Evolutionary conservation across 2,329 filamentous ascomycete genomes (phyloP).

Genomic region (Diplodia seriata): DNA sequence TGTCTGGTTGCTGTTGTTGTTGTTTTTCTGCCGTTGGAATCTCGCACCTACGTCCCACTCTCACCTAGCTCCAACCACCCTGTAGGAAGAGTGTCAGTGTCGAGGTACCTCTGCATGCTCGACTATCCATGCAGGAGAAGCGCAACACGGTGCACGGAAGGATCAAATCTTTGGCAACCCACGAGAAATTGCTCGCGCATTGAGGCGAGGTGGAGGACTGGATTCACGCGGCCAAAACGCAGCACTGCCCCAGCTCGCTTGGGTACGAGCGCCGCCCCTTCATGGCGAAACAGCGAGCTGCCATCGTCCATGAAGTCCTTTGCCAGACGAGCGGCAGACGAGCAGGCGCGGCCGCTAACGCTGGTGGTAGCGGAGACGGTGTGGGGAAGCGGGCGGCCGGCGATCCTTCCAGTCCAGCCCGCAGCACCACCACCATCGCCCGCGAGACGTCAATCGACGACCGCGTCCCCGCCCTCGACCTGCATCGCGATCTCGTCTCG

Average conservation of each 20-base stretch:
- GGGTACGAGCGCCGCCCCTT: not conserved
- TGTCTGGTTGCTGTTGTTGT: too few relatives aligned
- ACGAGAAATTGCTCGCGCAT: not conserved
- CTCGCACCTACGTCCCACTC: too few relatives aligned
- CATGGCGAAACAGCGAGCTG: conserved; percentile 1
- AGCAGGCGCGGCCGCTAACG: conserved; percentile 7
- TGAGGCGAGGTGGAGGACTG: not conserved
- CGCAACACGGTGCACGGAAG: too few relatives aligned
- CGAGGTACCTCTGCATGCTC: too few relatives aligned
- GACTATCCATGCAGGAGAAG: too few relatives aligned
- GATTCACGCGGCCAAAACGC: conserved; percentile 5
- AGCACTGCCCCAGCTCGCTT: not conserved
- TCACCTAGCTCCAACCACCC: too few relatives aligned
- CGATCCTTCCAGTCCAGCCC: conserved; percentile 12
- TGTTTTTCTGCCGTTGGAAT: too few relatives aligned
- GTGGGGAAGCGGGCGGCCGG: conserved; percentile 19
- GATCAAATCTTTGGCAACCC: not conserved
- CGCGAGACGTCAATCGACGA: not conserved
- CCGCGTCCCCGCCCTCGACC: not conserved
- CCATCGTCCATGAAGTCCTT: not conserved
- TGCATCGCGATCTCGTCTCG: conserved; percentile 8
- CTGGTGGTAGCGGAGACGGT: conserved; percentile 8
- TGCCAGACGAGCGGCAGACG: not conserved
- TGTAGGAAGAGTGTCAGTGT: too few relatives aligned
- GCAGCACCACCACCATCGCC: conserved; percentile 12